Evolutionary conservation across 2,329 filamentous ascomycete genomes (phyloP), one percentile per base, ranked within the genome.

Genomic region (Endoconidiophora polonica): DNA sequence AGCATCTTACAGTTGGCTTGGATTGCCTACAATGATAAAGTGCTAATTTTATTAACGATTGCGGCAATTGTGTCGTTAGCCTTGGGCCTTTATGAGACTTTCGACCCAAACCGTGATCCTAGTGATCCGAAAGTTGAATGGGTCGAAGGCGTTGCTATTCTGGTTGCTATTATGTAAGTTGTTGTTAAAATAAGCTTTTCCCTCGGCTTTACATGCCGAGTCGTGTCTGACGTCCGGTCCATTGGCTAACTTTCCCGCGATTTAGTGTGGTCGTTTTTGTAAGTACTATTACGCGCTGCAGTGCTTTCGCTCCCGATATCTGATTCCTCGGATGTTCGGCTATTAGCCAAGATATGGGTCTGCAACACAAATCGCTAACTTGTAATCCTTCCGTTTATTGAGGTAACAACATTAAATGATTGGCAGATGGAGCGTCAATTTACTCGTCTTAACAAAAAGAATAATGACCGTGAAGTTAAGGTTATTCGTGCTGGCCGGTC

Each of bases 11-110:
- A 65, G 52, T 59, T 83, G 5, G 69, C 79, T 52, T 85, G 80
- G 80, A 73, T 73, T 54, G 79, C 81, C 2, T 83, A 82, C 61
- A 81, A 84, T 56, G 82, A 86, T 62, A 82, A 81, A 55, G 77
- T 86, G 36, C 72, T 86, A 38, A 79, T 86, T 38, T 64, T 86
- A 4, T 65, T 86, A 53, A 81, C 79, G 0, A 69, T 77, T 36
- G 81, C 81, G 7, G 82, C 81, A 1, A 66, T 79, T 9, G 70
- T 86, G 9, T 86, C 81, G 0, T 63, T 86, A 5, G 77, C 76
- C 6, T 66, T 86, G 9, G 81, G 82, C 7, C 65, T 86, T 2
- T 86, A 86, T 57, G 73, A 83, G 59, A 76, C 77, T 0, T 68
- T 80, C 12, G 71, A 71, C 23, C 29, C 53, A 2, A 20, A 62